These are phyloP conservation scores for Cladosporium colombiae DNA, from an alignment of 2,329 filamentous ascomycete genomes.

Conservation along the genomic window DNA sequence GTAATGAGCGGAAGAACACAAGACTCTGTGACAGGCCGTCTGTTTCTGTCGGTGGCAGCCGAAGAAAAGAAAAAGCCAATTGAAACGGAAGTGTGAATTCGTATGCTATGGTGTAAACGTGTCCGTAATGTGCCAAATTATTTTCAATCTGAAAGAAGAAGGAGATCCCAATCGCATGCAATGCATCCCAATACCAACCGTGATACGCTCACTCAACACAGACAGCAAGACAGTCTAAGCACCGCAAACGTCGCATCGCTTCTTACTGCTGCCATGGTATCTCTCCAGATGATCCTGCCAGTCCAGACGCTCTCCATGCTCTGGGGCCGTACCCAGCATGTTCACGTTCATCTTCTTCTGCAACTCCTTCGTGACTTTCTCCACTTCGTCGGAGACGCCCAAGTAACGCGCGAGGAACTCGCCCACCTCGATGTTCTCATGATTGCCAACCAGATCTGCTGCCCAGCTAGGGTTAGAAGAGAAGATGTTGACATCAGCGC, in stretches of 20 bases:
- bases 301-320: conserved; percentile 45
- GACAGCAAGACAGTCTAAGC: neutral
- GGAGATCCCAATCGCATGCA: neutral
- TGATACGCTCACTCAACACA: neutral
- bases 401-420: conserved; percentile 79
- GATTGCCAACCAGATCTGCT: conserved; percentile 72
- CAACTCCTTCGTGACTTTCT: conserved; percentile 74
- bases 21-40: neutral
- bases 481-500: conserved; percentile 96
- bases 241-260: conserved; percentile 27
- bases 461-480: conserved; percentile 68
- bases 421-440: conserved; percentile 93
- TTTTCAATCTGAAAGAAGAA: neutral
- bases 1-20: too few relatives aligned
- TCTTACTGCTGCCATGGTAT: conserved; percentile 34
- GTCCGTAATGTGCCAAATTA: neutral
- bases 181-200: neutral
- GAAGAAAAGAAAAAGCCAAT: neutral
- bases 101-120: neutral
- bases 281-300: conserved; percentile 48
- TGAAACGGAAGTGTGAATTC: neutral
- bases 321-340: conserved; percentile 48
- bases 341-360: conserved; percentile 54
- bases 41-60: neutral
- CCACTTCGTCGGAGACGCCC: conserved; percentile 76